A percentile compares a stretch with the other conserved stretches of the same genome.
These are phyloP conservation scores for Candida sanyaensis DNA, from an alignment of 1,139 yeast species.

Conservation along the genomic window DNA sequence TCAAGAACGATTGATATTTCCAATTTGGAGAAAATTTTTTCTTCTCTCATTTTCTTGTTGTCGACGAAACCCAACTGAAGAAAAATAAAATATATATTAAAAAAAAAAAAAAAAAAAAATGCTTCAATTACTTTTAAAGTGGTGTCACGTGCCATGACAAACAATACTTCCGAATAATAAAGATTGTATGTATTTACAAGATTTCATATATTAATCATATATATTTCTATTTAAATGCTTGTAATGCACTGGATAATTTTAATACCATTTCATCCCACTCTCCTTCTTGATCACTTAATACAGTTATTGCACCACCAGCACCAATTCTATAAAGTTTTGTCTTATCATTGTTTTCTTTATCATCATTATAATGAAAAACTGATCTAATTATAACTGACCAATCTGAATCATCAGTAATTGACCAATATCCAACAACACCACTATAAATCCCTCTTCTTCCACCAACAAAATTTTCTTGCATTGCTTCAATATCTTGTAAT, in stretches of 20 bases:
- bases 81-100: too few species aligned
- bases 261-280: slow-evolving; percentile 94
- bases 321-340: slow-evolving; percentile 76
- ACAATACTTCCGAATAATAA: not conserved
- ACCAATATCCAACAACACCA: slow-evolving; percentile 97
- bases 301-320: slow-evolving; percentile 98
- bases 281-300: slow-evolving; percentile 72
- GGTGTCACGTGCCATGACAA: too few species aligned
- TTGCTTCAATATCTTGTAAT: slow-evolving; percentile 53
- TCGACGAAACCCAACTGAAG: slow-evolving; percentile 2
- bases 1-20: not conserved
- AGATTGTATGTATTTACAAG: not conserved
- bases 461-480: slow-evolving; percentile 44
- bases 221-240: slow-evolving; percentile 44
- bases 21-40: not conserved
- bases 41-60: not conserved
- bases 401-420: slow-evolving; percentile 83
- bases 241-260: slow-evolving; percentile 78
- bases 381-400: slow-evolving; percentile 97
- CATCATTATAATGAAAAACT: slow-evolving; percentile 64
- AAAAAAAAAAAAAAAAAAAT: not conserved
- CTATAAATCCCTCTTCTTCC: slow-evolving; percentile 84
- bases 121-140: not conserved
- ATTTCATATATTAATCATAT: not conserved
- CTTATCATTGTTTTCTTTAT: slow-evolving; percentile 31